Evolutionary conservation across 345 rosid species (phyloP).

Genomic region (Camelina neglecta): DNA sequence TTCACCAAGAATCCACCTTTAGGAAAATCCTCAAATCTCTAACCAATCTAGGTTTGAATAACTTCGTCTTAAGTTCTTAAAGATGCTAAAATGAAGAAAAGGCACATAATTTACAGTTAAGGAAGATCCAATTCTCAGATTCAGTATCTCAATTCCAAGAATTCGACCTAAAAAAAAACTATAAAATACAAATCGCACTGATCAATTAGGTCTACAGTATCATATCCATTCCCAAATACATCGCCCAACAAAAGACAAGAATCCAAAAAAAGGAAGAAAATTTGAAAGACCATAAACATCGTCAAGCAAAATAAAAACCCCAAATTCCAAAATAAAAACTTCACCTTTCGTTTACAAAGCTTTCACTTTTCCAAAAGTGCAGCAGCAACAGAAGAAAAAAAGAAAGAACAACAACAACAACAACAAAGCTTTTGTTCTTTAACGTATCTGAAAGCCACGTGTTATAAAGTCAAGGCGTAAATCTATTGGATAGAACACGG

Average conservation of each 20-base stretch:
- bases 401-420: background rate
- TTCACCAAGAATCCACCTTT: slow-evolving; percentile 6
- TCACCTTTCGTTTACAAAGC: slow-evolving; percentile 34
- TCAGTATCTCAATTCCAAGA: slow-evolving; percentile 1
- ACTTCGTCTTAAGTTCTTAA: background rate
- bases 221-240: slow-evolving; percentile 5
- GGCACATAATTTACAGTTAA: slow-evolving; percentile 1
- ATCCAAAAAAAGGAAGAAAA: background rate
- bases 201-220: slow-evolving; percentile 26
- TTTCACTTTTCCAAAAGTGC: slow-evolving; percentile 15
- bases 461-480: background rate
- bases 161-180: background rate
- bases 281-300: background rate
- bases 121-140: slow-evolving; percentile 10
- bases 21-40: background rate
- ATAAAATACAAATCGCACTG: slow-evolving; percentile 1
- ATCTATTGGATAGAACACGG: slow-evolving; percentile 24
- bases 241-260: background rate
- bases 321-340: slow-evolving; percentile 1
- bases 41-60: slow-evolving; percentile 6
- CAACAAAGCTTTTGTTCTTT: background rate
- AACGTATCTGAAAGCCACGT: slow-evolving; percentile 23
- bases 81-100: background rate
- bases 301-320: background rate
- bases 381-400: slow-evolving; percentile 2